These are phyloP conservation scores for Blumeriella jaapii DNA, from an alignment of 2,329 filamentous ascomycete species.

Conservation along the genomic window DNA sequence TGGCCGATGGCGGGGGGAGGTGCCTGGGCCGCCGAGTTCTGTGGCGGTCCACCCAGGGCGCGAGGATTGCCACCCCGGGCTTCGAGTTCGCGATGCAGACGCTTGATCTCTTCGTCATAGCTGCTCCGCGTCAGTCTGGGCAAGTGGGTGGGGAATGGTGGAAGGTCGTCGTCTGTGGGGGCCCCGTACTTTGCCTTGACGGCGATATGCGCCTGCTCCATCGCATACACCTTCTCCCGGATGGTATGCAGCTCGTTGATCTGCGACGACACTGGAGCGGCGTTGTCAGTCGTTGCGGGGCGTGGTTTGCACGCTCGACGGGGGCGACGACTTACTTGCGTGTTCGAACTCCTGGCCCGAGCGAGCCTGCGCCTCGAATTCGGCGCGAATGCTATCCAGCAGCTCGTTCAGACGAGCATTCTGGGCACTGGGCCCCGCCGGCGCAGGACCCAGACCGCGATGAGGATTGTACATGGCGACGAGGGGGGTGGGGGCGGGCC, in stretches of 20 bases:
- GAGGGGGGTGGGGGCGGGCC: conserved; percentile 2
- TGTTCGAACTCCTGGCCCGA: conserved; percentile 82
- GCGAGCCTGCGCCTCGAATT: conserved; percentile 78
- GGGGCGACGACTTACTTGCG: conserved; percentile 56
- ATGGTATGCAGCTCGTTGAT: conserved; percentile 94
- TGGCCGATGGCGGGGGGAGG: conserved; percentile 75
- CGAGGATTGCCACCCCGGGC: conserved; percentile 50
- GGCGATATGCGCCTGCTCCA: conserved; percentile 80
- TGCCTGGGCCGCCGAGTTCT: conserved; percentile 66
- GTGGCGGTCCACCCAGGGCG: conserved; percentile 57
- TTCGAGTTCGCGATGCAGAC: conserved; percentile 80
- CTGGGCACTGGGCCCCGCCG: conserved; percentile 35
- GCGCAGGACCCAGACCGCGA: conserved; percentile 67
- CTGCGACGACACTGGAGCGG: conserved; percentile 63
- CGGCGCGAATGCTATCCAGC: conserved; percentile 77
- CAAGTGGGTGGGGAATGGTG: no score
- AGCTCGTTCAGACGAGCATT: conserved; percentile 72
- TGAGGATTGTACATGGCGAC: conserved; percentile 83
- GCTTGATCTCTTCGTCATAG: conserved; percentile 84
- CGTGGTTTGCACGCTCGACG: not conserved
- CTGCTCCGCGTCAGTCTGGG: conserved; percentile 34
- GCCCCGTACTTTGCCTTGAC: conserved; percentile 92
- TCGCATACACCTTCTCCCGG: conserved; percentile 80
- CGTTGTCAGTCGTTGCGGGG: no score
- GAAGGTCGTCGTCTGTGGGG: no score